Base-by-base conservation (phyloP, 768 basidiomycete species). In the Sarcomyxa edulis region DNA sequence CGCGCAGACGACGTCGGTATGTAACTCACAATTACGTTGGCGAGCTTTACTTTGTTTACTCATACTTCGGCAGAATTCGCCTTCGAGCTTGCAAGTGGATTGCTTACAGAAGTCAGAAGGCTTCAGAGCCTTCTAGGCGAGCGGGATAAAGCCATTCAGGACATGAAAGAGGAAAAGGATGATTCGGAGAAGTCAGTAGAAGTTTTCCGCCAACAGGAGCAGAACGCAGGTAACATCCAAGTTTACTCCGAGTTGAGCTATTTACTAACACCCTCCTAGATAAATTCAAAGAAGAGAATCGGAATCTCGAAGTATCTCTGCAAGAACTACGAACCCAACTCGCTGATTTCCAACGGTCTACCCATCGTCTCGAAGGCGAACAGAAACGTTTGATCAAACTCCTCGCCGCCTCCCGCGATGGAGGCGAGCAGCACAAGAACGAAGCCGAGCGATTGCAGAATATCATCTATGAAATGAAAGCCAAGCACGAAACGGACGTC, bases 221-320 rank as follows among this genome's bases (percentile, higher is more conserved):
- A 83, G 57, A 84, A 70, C 43, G 72, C 86, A 42, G 90, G 90
- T 84, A 48, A 38, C 77, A 60, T 18, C 7, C 21, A 25, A 38
- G 30, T 23, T 43, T n/a, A n/a, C n/a, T n/a, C n/a, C n/a, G n/a
- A n/a, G 18, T 18, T 43, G 15, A 12, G 26, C 42, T 32, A 32
- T 39, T 39, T 20, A 15, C 45, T 42, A 33, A 45, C 35, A 25
- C 27, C 25, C 43, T 40, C 34, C 20, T 52, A 84, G 95, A 97
- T 58, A 91, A 92, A 47, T 95, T 81, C 78, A 92, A 92, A 64
- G 95, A 98, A 64, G 92, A 94, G 63, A 98, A 96, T 58, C 97
- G 96, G 96, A 95, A 98, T 54, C 80, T 97, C 41, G 95, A 98
- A 66, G 92, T 97, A 34, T 76, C 77, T 11, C 67, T 92, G 20